These are phyloP conservation scores for Avicennia marina DNA, from an alignment of 257 asterid species.

Conservation along the genomic window DNA sequence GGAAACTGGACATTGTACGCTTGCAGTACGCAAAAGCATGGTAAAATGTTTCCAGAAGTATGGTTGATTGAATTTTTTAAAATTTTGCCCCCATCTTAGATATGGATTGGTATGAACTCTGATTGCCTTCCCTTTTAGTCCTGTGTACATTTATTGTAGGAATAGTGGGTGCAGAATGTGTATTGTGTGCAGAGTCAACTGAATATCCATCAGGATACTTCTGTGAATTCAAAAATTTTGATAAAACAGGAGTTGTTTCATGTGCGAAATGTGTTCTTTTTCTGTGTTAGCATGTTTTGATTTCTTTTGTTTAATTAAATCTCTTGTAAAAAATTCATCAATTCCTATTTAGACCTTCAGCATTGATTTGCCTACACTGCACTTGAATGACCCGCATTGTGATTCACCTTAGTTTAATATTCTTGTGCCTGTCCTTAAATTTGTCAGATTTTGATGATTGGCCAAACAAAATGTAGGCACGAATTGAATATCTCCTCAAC, in stretches of 20 bases:
- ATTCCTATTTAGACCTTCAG: too few species aligned
- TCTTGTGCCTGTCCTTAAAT: too few species aligned
- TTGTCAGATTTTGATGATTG: too few species aligned
- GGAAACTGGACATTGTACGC: neutral
- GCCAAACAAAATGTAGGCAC: too few species aligned
- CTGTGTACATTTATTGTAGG: constrained; percentile 40
- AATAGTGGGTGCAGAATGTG: constrained; percentile 30
- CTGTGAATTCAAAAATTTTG: constrained; percentile 18
- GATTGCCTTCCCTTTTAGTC: constrained; percentile 25
- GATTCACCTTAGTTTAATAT: too few species aligned
- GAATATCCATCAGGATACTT: constrained; percentile 25
- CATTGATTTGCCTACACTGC: neutral
- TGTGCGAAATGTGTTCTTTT: constrained; percentile 1
- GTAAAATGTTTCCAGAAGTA: constrained; percentile 18
- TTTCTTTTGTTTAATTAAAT: too few species aligned
- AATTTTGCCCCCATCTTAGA: constrained; percentile 18
- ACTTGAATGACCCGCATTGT: too few species aligned
- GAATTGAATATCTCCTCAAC: too few species aligned
- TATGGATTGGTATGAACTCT: constrained; percentile 26
- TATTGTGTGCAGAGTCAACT: constrained; percentile 23
- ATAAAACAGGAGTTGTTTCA: neutral
- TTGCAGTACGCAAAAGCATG: too few species aligned
- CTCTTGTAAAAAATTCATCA: neutral
- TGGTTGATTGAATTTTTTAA: constrained; percentile 17
- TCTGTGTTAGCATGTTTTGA: neutral